These are phyloP conservation scores for Fusarium transvaalense DNA, from an alignment of 2,329 filamentous ascomycete species.

Conservation along the genomic window DNA sequence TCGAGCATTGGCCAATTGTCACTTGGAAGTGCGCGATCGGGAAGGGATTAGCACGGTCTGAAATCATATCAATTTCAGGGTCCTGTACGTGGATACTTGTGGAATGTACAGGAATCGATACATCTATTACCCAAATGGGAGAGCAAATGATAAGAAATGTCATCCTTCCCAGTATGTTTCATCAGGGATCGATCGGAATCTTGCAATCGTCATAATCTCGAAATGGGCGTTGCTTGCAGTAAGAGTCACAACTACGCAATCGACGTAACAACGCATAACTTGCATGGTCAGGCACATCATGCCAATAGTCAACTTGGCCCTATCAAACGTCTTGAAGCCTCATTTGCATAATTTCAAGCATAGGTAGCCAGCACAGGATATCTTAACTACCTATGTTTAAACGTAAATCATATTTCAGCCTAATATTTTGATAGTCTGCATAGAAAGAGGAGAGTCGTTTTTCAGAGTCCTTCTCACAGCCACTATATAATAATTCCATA, in stretches of 20 bases:
- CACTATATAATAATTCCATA: conserved; percentile 11
- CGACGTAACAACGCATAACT: conserved; percentile 26
- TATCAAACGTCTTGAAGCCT: neutral
- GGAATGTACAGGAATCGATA: conserved; percentile 38
- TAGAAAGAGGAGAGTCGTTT: conserved; percentile 46
- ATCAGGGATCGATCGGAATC: conserved; percentile 40
- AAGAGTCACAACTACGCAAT: conserved; percentile 8
- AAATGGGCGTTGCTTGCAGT: conserved; percentile 30
- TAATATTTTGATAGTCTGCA: conserved; percentile 13
- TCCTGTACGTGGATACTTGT: conserved; percentile 12
- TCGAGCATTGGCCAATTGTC: conserved; percentile 32
- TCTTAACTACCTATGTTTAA: neutral
- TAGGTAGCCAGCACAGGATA: neutral
- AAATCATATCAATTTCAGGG: conserved; percentile 35
- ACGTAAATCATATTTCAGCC: conserved; percentile 17
- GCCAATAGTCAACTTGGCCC: neutral
- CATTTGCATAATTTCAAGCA: conserved; percentile 2
- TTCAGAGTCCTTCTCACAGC: conserved; percentile 47
- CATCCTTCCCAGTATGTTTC: neutral
- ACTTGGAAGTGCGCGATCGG: conserved; percentile 28
- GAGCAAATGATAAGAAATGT: neutral
- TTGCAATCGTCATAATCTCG: conserved; percentile 21
- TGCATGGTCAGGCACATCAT: conserved; percentile 5
- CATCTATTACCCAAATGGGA: neutral
- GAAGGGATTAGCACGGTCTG: conserved; percentile 36